These are phyloP conservation scores for Gentiana macrophylla DNA, from an alignment of 257 asterid genomes.

Conservation along the genomic window DNA sequence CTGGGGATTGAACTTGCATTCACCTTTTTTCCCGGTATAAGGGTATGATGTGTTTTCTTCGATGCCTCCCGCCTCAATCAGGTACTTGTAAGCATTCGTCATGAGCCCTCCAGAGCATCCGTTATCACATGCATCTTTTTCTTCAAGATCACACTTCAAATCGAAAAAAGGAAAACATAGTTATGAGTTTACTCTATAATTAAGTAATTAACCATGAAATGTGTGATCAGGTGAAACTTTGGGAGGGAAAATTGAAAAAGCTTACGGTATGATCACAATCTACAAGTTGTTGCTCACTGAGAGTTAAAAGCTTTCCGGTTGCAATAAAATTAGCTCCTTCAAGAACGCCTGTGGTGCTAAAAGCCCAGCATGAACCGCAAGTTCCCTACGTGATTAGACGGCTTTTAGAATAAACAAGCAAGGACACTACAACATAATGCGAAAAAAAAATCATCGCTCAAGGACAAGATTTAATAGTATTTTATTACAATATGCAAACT, in stretches of 20 bases:
- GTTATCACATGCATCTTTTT: constrained; percentile 43
- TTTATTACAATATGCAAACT: too few species aligned
- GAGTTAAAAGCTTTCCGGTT: constrained; percentile 59
- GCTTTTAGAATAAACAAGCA: constrained; percentile 14
- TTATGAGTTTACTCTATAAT: background rate
- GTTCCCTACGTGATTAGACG: constrained; percentile 32
- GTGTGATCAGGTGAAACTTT: background rate
- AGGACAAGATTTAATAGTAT: too few species aligned
- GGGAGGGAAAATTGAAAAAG: background rate
- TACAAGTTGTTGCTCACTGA: constrained; percentile 84
- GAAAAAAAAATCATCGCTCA: too few species aligned
- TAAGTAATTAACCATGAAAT: too few species aligned
- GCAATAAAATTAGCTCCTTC: constrained; percentile 82
- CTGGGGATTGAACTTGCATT: constrained; percentile 46
- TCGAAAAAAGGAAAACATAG: too few species aligned
- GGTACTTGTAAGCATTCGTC: constrained; percentile 78
- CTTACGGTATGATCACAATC: constrained; percentile 78
- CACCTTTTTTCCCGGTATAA: constrained; percentile 50
- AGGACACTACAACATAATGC: constrained; percentile 3
- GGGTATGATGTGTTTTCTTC: constrained; percentile 58
- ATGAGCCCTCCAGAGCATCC: constrained; percentile 83
- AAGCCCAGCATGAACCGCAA: constrained; percentile 94
- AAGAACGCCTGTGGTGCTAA: constrained; percentile 74
- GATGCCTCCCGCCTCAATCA: constrained; percentile 70
- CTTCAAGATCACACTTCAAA: constrained; percentile 38